Evolutionary conservation across 257 asterid genomes (phyloP).

Genomic region (Paraleonurus japonicus): DNA sequence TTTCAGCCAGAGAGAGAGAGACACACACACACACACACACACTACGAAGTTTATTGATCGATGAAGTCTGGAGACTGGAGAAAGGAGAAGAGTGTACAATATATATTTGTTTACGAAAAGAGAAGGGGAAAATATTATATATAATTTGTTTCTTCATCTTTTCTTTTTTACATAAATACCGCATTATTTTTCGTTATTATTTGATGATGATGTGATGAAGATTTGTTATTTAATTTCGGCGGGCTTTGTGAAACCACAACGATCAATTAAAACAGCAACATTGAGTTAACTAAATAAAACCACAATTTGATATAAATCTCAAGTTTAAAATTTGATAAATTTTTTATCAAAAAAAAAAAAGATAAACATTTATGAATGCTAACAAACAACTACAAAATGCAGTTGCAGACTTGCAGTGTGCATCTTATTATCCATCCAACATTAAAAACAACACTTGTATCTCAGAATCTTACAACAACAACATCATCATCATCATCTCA

Average conservation of each 20-base stretch:
- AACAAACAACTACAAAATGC: background rate
- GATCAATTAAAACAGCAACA: background rate
- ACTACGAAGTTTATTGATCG: background rate
- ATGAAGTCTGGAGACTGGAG: background rate
- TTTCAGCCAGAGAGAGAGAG: background rate
- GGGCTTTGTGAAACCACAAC: background rate
- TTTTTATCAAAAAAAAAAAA: no score
- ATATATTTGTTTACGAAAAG: background rate
- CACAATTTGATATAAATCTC: background rate
- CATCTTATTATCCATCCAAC: slow-evolving; percentile 23
- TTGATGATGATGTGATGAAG: background rate
- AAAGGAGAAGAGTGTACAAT: background rate
- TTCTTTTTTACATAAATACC: background rate
- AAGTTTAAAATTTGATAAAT: no score
- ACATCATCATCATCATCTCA: slow-evolving; percentile 20
- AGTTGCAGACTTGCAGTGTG: slow-evolving; percentile 14
- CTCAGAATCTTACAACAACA: slow-evolving; percentile 21
- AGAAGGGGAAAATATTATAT: background rate
- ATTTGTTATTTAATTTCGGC: background rate
- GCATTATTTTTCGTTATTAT: background rate
- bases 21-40: background rate
- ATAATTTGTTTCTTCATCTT: background rate
- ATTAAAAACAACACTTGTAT: slow-evolving; percentile 12
- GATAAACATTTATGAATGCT: background rate
- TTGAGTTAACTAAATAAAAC: background rate